Evolutionary conservation across 306 rosid species (phyloP), one percentile per base, ranked within the genome.

Genomic region (Acacia confusa): DNA sequence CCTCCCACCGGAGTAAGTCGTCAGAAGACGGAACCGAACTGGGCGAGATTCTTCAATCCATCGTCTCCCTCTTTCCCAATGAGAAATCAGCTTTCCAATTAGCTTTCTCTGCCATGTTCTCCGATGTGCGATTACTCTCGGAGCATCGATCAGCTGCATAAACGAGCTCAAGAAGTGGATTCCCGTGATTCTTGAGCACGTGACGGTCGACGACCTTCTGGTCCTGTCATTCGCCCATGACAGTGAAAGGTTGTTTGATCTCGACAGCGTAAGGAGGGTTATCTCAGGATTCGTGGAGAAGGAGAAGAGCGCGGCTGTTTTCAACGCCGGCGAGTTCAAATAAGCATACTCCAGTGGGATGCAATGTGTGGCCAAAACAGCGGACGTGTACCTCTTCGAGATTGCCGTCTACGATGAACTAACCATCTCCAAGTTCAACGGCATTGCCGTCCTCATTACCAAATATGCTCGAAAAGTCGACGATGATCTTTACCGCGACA

Each of bases 81-180:
- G 98, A 92, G 85, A 95, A 90, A 81, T 88, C 91, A 0, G 82
- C 86, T 9, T 84, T 95, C n/a, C 94, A 4, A 86, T 92, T 73
- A 87, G 88, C 82, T 93, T 92, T 86, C 96, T 95, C 85, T 92
- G 97, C 82, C 88, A 91, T 74, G 83, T 92, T 22, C 94, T 93
- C 74, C 89, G 97, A 0, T 88, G 93, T 19, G 93, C 92, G 3
- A 90, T 79, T 48, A 84, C 81, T 50, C 87, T 93, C 27, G 78
- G 61, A 70, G 90, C 92, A 1, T 88, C 93, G 3, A 53, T 48
- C 13, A 43, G 61, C 8, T 88, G 94, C 84, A 93, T 81, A 86
- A 84, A 73, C 81, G 93, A 93, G 80, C 87, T 93, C 19, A 97
- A 95, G 90, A 89, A 85, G 79, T 76, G 92, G 22, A 84, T 92